phyloP scores from a whole-genome alignment of 2,329 filamentous ascomycete species.

The Paraconiothyrium brasiliense region DNA sequence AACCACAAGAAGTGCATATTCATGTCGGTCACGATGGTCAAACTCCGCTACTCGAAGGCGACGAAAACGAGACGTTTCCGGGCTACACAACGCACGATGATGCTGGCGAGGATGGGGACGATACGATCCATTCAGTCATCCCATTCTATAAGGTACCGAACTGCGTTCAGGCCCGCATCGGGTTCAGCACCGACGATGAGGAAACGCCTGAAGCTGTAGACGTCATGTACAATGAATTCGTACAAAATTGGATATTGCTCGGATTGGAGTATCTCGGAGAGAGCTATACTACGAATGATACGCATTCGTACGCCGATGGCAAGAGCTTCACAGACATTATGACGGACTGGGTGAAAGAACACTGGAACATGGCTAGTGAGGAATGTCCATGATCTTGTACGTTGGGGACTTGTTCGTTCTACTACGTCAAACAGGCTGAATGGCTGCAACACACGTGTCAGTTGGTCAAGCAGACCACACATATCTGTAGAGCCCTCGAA shows the following conservation, averaged over 20 bases:
- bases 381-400: constrained; percentile 22
- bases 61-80: constrained; percentile 59
- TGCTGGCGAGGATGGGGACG: constrained; percentile 83
- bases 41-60: constrained; percentile 15
- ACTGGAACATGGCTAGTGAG: constrained; percentile 57
- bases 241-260: constrained; percentile 80
- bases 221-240: constrained; percentile 90
- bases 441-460: background rate
- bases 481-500: too few relatives aligned
- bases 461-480: background rate
- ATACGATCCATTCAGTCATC: constrained; percentile 82
- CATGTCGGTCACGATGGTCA: constrained; percentile 15
- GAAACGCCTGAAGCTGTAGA: constrained; percentile 77
- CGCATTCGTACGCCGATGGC: constrained; percentile 61
- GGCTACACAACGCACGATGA: constrained; percentile 94
- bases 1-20: background rate
- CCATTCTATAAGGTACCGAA: constrained; percentile 83
- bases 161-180: constrained; percentile 75
- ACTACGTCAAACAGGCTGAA: background rate
- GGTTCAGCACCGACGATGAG: constrained; percentile 62
- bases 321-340: constrained; percentile 67
- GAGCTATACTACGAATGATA: constrained; percentile 60
- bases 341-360: constrained; percentile 65
- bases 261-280: constrained; percentile 72
- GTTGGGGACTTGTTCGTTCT: background rate